Evolutionary conservation across 2,329 filamentous ascomycete species (phyloP), one percentile per base, ranked within the genome.

Genomic region (Neodidymelliopsis sp.): DNA sequence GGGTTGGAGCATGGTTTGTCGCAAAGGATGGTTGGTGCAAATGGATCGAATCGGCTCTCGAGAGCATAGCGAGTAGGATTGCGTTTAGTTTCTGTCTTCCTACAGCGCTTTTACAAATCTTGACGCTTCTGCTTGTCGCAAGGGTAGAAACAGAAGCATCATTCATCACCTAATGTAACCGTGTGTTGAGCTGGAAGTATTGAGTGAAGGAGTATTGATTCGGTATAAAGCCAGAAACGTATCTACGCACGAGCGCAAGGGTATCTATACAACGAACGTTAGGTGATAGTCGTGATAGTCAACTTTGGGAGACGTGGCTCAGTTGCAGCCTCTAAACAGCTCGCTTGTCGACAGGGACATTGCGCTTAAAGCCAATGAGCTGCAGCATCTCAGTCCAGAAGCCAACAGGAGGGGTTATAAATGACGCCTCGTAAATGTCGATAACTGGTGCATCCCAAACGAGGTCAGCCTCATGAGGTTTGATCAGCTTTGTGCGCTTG

Each of bases 401-500:
- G 6, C 69, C 61, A 9, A 72, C 54, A 2, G 71, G 70, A n/a
- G 69, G 67, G 3, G 64, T 60, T 13, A 67, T 62, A 39, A 86
- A 81, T 13, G 62, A 65, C 1, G 69, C 63, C 54, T 73, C 70
- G 43, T 73, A 72, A 5, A 67, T 67, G 49, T 74, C 71, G 41
- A 74, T 71, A 18, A 69, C 59, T 22, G 75, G 70, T 23, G 74
- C 67, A 8, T 77, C 75, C 59, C 66, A 74, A 24, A 75, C 72
- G 34, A 78, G 59, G 50, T 78, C 75, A 16, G 77, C 73, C 62
- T 88, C 80, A 4, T 75, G 65, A 2, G 72, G 71, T 13, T 85
- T 74, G 40, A 81, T 74, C 49, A 56, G 63, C 50, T 77, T 78
- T 2, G 85, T 88, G 47, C 75, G 76, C 74, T 85, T 83, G 66